Conservation (phyloP, 2,329 filamentous ascomycete genomes). For the Teratosphaeriaceae sp. region DNA sequence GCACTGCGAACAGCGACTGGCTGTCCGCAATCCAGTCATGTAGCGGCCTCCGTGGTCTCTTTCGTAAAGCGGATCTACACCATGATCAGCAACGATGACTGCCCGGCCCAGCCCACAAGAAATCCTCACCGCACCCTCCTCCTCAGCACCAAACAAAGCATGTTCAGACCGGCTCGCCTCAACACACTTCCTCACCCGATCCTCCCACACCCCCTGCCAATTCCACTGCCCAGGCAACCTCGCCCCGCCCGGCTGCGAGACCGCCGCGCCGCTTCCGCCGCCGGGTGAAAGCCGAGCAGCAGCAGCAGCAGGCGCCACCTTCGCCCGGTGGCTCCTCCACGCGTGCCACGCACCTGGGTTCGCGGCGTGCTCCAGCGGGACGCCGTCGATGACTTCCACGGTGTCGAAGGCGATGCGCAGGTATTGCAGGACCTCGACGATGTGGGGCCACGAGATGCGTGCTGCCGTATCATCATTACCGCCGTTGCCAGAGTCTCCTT, state of each 20-base stretch:
- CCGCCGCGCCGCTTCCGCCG: background rate
- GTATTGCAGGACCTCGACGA: constrained; percentile 64
- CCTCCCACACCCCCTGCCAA: constrained; percentile 96
- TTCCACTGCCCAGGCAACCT: constrained; percentile 82
- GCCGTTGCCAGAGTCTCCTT: background rate
- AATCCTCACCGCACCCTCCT: constrained; percentile 62
- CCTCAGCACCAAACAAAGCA: constrained; percentile 63
- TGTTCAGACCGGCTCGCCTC: constrained; percentile 70
- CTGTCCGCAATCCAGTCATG: too few species aligned
- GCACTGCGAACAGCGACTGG: too few species aligned
- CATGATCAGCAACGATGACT: too few species aligned
- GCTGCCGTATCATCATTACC: background rate
- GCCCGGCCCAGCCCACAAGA: too few species aligned
- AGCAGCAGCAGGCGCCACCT: constrained; percentile 11
- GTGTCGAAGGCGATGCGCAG: constrained; percentile 77
- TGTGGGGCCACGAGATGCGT: constrained; percentile 18
- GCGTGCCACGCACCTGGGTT: constrained; percentile 93
- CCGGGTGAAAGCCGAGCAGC: background rate
- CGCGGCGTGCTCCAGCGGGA: constrained; percentile 75
- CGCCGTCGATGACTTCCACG: constrained; percentile 65
- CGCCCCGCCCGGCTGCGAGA: constrained; percentile 35
- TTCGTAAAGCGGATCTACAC: too few species aligned
- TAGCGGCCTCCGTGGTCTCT: too few species aligned
- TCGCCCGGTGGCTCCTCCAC: constrained; percentile 67
- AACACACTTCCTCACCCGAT: constrained; percentile 74